Evolutionary conservation across 2,329 filamentous ascomycete species (phyloP), one percentile per base, ranked within the genome.

Genomic region (Fusarium sp.): DNA sequence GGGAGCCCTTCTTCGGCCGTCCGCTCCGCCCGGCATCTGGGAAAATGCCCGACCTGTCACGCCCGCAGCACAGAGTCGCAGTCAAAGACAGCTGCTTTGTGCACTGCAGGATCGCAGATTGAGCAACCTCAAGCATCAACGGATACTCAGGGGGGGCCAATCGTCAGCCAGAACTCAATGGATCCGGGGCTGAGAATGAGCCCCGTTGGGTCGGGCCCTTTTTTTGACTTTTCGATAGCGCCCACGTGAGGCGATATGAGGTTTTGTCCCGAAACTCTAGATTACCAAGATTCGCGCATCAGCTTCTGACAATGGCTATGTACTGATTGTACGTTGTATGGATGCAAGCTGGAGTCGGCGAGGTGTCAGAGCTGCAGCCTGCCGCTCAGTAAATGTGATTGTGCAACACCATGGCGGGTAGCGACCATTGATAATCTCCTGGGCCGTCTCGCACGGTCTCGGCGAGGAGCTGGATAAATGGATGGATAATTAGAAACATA

Each of bases 31-130:
- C 56, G 46, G 56, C 33, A 65, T 21, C 36, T 58, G 40, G 28
- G 33, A 68, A 65, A 73, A 63, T 68, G 65, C 50, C 70, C 70
- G 70, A 70, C 46, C 43, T 57, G 60, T 47, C 42, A 66, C 47
- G 39, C 28, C 28, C 57, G 45, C 43, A 47, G 52, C 38, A 26
- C 31, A 47, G 26, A 34, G 15, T 59, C 31, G 38, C 40, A 42
- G 21, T 31, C 28, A 31, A 9, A 31, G 28, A 13, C 28, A 31
- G 28, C 28, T 31, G 3, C 28, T 40, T 28, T 38, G 24, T 46
- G 43, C 28, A 34, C 45, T 70, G 65, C 54, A 63, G 65, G 58
- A 73, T 71, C 58, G 46, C 34, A 62, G 57, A 64, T 67, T 57
- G 57, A 62, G 60, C 62, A 53, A 49, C 57, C 49, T 50, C 43